Conservation (phyloP, 441 rosid genomes). For the Croton laevigatus region DNA sequence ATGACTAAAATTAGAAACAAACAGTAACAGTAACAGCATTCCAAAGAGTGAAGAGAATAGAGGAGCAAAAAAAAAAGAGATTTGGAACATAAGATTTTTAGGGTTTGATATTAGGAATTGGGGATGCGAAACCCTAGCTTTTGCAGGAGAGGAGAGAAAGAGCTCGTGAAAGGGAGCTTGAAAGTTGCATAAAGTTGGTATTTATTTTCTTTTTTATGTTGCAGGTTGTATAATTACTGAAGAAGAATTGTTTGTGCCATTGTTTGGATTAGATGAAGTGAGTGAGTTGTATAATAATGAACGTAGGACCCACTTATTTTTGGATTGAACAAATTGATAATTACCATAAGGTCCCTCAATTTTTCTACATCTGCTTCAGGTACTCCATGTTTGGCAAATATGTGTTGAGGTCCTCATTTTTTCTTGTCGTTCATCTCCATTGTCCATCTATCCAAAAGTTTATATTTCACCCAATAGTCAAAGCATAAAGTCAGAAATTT, state of each 20-base stretch:
- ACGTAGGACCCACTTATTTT: neutral
- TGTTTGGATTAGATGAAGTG: neutral
- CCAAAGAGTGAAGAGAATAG: neutral
- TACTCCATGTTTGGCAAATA: no score
- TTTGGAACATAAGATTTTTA: no score
- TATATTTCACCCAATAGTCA: no score
- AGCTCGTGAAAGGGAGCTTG: conserved; percentile 10
- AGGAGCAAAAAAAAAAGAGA: neutral
- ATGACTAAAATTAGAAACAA: neutral
- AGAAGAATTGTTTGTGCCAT: neutral
- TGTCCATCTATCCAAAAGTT: no score
- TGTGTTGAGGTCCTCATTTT: no score
- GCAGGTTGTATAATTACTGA: no score
- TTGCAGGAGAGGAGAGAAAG: neutral
- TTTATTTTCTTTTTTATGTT: neutral
- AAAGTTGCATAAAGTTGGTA: conserved; percentile 1
- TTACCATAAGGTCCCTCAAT: no score
- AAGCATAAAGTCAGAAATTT: no score
- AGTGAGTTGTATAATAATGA: conserved; percentile 1
- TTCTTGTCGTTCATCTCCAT: no score
- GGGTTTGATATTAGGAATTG: neutral
- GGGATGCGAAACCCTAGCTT: conserved; percentile 10
- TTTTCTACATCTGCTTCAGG: no score
- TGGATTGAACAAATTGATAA: no score
- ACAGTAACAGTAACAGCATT: neutral